Percentiles rank a stretch among this genome's conserved stretches.
Evolutionary conservation across 345 rosid genomes (phyloP).

Genomic region (Erodium maritimum): DNA sequence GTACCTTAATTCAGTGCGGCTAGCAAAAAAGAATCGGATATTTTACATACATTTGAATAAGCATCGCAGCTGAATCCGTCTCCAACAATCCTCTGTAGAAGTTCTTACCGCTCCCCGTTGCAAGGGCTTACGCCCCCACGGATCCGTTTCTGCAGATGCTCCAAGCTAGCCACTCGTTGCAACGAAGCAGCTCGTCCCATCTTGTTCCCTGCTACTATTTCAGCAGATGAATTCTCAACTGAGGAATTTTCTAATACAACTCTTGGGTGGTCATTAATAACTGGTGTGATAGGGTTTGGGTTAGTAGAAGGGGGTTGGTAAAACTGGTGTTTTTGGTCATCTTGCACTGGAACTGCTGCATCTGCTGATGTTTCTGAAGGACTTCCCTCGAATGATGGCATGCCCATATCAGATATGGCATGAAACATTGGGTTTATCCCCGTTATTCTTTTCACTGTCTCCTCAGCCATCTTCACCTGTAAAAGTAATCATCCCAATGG

Average conservation of each 20-base stretch:
- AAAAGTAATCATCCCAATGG: neutral
- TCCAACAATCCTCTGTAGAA: no score
- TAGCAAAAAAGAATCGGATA: no score
- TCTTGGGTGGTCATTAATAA: conserved; percentile 17
- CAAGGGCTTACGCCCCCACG: conserved; percentile 27
- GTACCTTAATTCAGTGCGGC: no score
- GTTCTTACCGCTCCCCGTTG: conserved; percentile 14
- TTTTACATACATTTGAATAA: no score
- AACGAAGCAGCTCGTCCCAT: conserved; percentile 52
- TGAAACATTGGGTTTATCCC: conserved; percentile 62
- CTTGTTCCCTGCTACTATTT: conserved; percentile 30
- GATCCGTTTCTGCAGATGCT: conserved; percentile 80
- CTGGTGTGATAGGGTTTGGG: conserved; percentile 17
- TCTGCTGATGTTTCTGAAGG: conserved; percentile 43
- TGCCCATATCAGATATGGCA: conserved; percentile 29
- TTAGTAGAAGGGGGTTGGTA: conserved; percentile 20
- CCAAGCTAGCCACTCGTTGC: conserved; percentile 84
- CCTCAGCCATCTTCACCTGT: conserved; percentile 97
- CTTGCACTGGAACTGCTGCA: conserved; percentile 44
- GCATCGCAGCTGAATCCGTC: no score
- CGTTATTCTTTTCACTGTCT: conserved; percentile 67
- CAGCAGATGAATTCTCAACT: conserved; percentile 23
- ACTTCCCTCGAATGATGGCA: conserved; percentile 33
- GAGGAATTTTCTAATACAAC: conserved; percentile 32
- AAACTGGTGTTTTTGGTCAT: conserved; percentile 25